Base-by-base conservation (phyloP, 306 rosid genomes). In the Malus sieversii region DNA sequence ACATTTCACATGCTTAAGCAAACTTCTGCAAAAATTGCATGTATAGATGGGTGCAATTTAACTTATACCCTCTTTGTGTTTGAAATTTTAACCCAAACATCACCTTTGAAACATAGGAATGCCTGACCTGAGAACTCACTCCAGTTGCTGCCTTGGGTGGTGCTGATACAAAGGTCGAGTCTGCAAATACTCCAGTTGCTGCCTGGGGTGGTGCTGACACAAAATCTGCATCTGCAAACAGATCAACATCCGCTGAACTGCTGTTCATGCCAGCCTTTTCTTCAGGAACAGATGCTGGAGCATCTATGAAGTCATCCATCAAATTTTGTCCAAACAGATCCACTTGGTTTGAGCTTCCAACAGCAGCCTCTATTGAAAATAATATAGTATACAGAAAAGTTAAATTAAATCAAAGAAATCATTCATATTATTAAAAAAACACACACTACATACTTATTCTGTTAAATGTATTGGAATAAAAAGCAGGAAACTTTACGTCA, bases 191-290 rank as follows among this genome's bases (percentile, higher is more conserved):
- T 78, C 79, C 91, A 75, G 89, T 85, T 75, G 86, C 96, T 78
- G 69, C 66, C 44, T 80, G 84, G 66, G 96, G 79, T 60, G 81
- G 68, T n/a, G 91, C 97, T 69, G 99, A 86, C 73, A 96, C 90
- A 89, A 92, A 92, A 70, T 89, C 60, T 12, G 97, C 96, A 80
- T 92, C 99, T 58, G 98, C 98, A 89, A 96, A 96, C 75, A 92
- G 92, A 89, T 96, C 99, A 75, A 89, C 94, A 77, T 88, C 96
- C 6, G 98, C 35, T 66, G 81, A 81, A 78, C 85, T 61, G 58
- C 66, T 78, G 80, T 73, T 73, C 73, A 77, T 58, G 29, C 76
- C 86, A 45, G 83, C 71, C 79, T 90, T 88, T 82, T 85, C 94
- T 66, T 89, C 72, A 42, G 93, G 79, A 83, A 73, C 87, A 73